Evolutionary conservation across 352 stramenopile species (phyloP).

Genomic region (Globisporangium canariense): DNA sequence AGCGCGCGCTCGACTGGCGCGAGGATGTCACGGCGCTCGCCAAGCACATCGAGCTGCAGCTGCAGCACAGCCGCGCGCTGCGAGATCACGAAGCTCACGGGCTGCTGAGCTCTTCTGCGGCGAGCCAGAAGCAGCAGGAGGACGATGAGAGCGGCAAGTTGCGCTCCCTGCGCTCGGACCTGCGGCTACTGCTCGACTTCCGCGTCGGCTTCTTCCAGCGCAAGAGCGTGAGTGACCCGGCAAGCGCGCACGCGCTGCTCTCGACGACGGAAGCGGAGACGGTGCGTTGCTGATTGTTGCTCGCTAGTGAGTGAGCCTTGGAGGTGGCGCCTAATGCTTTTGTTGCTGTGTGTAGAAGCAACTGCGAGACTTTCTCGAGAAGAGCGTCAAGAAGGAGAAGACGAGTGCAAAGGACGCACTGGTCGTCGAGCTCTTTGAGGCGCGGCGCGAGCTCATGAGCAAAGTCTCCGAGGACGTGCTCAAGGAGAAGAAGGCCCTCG

Average conservation of each 20-base stretch:
- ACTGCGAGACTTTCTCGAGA: conserved; percentile 57
- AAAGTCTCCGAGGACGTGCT: conserved; percentile 71
- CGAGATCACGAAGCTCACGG: conserved; percentile 53
- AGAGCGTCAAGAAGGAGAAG: conserved; percentile 63
- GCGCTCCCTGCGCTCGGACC: conserved; percentile 52
- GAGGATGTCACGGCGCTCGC: conserved; percentile 65
- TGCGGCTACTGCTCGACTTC: conserved; percentile 61
- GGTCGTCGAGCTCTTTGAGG: conserved; percentile 62
- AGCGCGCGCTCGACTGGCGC: conserved; percentile 62
- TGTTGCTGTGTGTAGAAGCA: conserved; percentile 29
- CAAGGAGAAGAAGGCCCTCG: conserved; percentile 57
- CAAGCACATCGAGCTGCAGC: conserved; percentile 71
- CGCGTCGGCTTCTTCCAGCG: conserved; percentile 38
- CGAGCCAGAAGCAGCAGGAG: conserved; percentile 38
- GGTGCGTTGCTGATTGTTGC: conserved; percentile 17
- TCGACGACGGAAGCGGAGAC: conserved; percentile 31
- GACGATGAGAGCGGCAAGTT: conserved; percentile 52
- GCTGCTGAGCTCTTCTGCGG: conserved; percentile 34
- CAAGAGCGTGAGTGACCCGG: conserved; percentile 21
- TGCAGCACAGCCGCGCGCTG: conserved; percentile 65
- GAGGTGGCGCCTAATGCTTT: neutral
- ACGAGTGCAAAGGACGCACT: conserved; percentile 42
- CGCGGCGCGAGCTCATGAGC: conserved; percentile 60
- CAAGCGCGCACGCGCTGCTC: conserved; percentile 11
- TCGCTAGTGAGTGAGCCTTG: neutral